Conservation (phyloP, 2,329 filamentous ascomycete species). For the Aureobasidium vineae region DNA sequence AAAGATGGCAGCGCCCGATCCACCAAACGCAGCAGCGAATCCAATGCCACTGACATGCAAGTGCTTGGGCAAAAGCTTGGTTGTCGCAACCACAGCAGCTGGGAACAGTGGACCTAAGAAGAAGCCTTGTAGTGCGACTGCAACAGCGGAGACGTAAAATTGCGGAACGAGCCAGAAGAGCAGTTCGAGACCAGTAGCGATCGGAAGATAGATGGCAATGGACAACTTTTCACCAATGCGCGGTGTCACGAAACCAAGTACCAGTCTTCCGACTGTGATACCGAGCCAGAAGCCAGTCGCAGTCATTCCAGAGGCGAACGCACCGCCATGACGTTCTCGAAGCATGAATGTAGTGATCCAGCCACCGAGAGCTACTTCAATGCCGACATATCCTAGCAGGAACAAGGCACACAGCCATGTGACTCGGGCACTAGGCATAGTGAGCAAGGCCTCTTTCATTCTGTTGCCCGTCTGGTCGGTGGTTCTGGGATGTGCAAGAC, state of each 20-base stretch:
- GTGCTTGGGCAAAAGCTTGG: conserved; percentile 69
- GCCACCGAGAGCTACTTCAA: conserved; percentile 51
- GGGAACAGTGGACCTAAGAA: conserved; percentile 79
- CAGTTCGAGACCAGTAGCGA: conserved; percentile 64
- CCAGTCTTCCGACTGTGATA: conserved; percentile 69
- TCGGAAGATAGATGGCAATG: conserved; percentile 60
- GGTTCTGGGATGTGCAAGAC: conserved; percentile 50
- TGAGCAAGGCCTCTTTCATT: conserved; percentile 52
- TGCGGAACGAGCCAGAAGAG: conserved; percentile 79
- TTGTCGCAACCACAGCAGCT: conserved; percentile 68
- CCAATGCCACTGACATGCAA: conserved; percentile 79
- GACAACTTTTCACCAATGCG: conserved; percentile 66
- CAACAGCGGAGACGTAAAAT: conserved; percentile 70
- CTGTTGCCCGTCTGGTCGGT: conserved; percentile 48
- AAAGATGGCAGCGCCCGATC: conserved; percentile 66
- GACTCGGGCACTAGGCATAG: conserved; percentile 50
- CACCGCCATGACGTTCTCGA: conserved; percentile 64
- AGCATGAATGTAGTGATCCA: conserved; percentile 90
- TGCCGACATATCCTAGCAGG: conserved; percentile 72
- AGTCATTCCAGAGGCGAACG: conserved; percentile 71
- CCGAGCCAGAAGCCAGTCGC: conserved; percentile 84
- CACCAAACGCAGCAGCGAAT: conserved; percentile 75
- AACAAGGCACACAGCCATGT: conserved; percentile 75
- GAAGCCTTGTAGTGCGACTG: conserved; percentile 71
- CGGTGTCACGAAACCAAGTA: conserved; percentile 74